Base-by-base conservation (phyloP, 73 alveolate genomes). In the Tetrahymena elliotti region DNA sequence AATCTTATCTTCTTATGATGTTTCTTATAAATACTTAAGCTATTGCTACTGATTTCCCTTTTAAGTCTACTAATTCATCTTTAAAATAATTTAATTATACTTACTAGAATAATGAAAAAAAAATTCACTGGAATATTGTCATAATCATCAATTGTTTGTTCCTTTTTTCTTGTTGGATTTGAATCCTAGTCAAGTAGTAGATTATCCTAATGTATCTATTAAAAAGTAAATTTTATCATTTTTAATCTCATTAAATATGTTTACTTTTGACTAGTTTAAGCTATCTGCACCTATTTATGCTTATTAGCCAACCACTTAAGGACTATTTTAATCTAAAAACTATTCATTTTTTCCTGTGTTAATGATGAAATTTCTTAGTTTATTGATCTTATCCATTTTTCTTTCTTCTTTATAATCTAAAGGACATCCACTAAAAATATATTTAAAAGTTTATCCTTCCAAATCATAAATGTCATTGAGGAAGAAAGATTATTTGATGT, bases 391-490 rank as follows among this genome's bases (percentile, higher is more conserved):
- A 8, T 54, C 47, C 31, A 15, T 83, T 41, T 40, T 94, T 68
- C 39, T 34, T 22, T 37, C 36, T 31, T 68, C 88, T n/a, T 68
- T 24, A 68, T 68, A n/a, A 31, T 68, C n/a, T 68, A 68, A 24
- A 68, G 88, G 88, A n/a, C 88, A 68, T 2, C 88, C 88, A 68
- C 22, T 31, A 94, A 39, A 82, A 83, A 84, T 88, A 52, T 53
- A 37, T 41, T 84, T 94, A 36, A 47, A 94, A 83, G 16, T 52
- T 15, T 33, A 5, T 84, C 96, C 96, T 40, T 39, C 34, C 31
- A 94, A 94, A 52, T 94, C 96, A 40, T 94, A 94, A 68, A 38
- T 12, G 33, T 94, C 96, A 94, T 94, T 94, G 38, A 94, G 40
- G 47, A 41, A 53, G 83, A 94, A 94, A 35, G 52, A 40, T 37